phyloP scores from a whole-genome alignment of 169 alveolate species.

The Plasmodium cynomolgi region DNA sequence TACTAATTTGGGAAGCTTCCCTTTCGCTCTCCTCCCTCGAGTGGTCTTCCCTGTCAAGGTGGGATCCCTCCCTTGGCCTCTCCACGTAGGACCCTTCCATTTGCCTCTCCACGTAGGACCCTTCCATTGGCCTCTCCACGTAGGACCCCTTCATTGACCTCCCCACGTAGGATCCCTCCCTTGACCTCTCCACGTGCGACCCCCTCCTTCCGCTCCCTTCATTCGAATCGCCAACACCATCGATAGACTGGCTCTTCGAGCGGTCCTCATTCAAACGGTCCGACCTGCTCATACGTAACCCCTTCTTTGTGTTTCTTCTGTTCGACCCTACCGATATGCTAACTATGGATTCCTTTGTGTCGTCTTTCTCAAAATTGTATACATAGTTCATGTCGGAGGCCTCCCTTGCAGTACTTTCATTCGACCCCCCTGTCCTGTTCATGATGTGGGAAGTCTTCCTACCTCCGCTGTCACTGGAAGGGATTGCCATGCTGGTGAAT shows the following conservation, averaged over 20 bases:
- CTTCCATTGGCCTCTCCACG: background rate
- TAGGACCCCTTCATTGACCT: background rate
- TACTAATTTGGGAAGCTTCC: background rate
- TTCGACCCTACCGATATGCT: background rate
- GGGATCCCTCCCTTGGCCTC: background rate
- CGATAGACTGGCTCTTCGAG: background rate
- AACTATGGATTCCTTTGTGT: background rate
- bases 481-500: background rate
- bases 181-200: background rate
- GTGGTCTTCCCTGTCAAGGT: background rate
- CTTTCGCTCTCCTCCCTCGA: background rate
- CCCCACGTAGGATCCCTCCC: background rate
- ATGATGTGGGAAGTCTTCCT: background rate
- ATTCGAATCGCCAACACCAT: background rate
- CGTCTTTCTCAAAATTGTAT: background rate
- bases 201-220: background rate
- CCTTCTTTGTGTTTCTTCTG: background rate
- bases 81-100: background rate
- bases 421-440: background rate
- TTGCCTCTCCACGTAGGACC: background rate
- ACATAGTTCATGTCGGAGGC: background rate
- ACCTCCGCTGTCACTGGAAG: background rate
- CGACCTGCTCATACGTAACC: background rate
- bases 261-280: background rate
- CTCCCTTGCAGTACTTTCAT: background rate